Conservation (phyloP, 1,284 basidiomycete species). For the Amylostereum chailletii region DNA sequence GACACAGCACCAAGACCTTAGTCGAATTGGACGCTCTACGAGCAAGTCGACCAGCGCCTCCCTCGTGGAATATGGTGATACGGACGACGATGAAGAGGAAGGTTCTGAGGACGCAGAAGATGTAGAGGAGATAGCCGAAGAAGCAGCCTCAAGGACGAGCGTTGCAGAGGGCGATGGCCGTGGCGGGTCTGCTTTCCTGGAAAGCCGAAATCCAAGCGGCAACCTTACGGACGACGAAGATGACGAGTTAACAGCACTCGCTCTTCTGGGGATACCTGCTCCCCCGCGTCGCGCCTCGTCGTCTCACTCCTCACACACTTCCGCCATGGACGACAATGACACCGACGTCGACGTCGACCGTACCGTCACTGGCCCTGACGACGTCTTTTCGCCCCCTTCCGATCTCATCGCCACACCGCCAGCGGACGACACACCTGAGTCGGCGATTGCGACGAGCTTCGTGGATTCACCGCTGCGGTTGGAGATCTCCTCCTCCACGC, state of each 20-base stretch:
- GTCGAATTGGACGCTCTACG: slow-evolving; percentile 29
- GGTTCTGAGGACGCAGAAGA: slow-evolving; percentile 15
- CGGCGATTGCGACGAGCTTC: not conserved
- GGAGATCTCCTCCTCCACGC: too few species aligned
- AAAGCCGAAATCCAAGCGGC: too few species aligned
- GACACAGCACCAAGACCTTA: slow-evolving; percentile 71
- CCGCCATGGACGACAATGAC: not conserved
- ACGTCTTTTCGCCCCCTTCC: slow-evolving; percentile 10
- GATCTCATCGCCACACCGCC: slow-evolving; percentile 12
- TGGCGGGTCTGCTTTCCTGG: too few species aligned
- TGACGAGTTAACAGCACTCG: not conserved
- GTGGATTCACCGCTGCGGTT: not conserved
- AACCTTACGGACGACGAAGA: not conserved
- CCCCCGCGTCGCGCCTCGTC: not conserved
- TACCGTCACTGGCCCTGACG: slow-evolving; percentile 7
- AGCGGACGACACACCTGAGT: not conserved
- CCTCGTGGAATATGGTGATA: slow-evolving; percentile 15
- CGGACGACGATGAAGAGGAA: slow-evolving; percentile 19
- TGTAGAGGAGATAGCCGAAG: slow-evolving; percentile 19
- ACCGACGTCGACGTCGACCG: slow-evolving; percentile 6
- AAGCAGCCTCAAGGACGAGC: not conserved
- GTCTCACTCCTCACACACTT: not conserved
- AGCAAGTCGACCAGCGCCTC: slow-evolving; percentile 51
- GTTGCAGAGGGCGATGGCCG: too few species aligned
- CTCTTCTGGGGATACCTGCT: not conserved